Evolutionary conservation across 2,329 filamentous ascomycete species (phyloP), one percentile per base, ranked within the genome.

Genomic region (Mollisiaceae sp.): DNA sequence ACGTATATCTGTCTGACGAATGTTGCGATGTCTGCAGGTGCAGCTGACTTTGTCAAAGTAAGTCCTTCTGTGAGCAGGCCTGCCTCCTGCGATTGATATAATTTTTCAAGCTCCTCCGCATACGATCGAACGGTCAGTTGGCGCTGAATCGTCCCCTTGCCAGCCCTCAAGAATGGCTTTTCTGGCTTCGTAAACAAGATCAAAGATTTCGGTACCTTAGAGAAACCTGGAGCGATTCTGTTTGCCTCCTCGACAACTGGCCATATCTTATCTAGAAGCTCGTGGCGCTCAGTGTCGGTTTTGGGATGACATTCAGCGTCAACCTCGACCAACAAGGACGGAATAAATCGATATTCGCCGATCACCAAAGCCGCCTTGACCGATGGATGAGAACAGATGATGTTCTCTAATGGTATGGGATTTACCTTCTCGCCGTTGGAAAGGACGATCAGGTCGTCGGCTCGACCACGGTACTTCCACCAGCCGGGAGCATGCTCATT

Each of bases 61-160:
- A 65, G 39, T 1, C 58, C 60, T 52, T 63, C 66, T 27, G 41
- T 63, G 35, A 62, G 24, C 8, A 61, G 32, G n/a, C 36, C 18
- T 4, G n/a, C 58, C 47, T 65, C 58, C 38, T 64, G 60, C 2
- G 27, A 55, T 22, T 50, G 38, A 62, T 80, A 80, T 0, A 80
- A 64, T 0, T 68, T 55, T 20, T 79, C 74, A 2, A 80, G 41
- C 63, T 78, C 75, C 0, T 69, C n/a, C 11, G 67, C 62, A 59
- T 78, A 79, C 15, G 73, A 38, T 6, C 72, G 65, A 2, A 78
- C 20, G 2, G 76, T 76, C 20, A 66, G 55, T 22, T 66, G 65
- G 9, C 78, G 70, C 62, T 78, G 78, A 1, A 80, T 67, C 1
- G 78, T 79, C 1, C 79, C 79, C 63, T 81, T 81, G 0, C 71